A percentile compares a stretch with the other conserved stretches of the same genome.
These are phyloP conservation scores for Talaromyces verruculosus DNA, from an alignment of 2,329 filamentous ascomycete species.

Conservation along the genomic window DNA sequence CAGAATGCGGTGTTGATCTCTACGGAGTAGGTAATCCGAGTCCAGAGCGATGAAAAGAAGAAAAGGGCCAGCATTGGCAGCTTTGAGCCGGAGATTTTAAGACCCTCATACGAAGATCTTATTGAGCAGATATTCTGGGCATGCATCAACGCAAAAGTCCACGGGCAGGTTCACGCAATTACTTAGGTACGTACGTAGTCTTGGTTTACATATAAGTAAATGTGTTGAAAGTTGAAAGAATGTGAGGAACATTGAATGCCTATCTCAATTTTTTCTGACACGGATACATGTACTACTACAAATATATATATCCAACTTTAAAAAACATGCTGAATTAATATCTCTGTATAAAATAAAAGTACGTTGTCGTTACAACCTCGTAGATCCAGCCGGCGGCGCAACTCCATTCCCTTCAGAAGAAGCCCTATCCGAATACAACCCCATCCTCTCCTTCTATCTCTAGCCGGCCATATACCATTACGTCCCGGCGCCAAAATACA, in stretches of 20 bases:
- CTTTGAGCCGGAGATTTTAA: background rate
- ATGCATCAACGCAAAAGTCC: background rate
- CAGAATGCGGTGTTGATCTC: background rate
- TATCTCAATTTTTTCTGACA: background rate
- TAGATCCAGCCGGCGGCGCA: background rate
- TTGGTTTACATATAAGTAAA: background rate
- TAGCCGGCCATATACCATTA: conserved; percentile 45
- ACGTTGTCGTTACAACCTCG: background rate
- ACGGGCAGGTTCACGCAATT: background rate
- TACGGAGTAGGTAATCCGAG: background rate
- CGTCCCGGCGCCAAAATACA: conserved; percentile 48
- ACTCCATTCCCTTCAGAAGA: background rate
- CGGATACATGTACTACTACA: background rate
- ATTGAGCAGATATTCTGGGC: background rate
- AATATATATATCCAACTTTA: background rate
- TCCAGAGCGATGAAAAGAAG: background rate
- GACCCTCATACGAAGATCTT: background rate
- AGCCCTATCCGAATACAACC: background rate
- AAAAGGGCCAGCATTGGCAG: background rate
- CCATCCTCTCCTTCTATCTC: conserved; percentile 10
- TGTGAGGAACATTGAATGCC: background rate
- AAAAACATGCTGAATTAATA: background rate
- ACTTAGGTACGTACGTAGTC: too few species aligned
- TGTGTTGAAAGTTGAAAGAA: background rate
- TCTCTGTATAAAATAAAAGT: background rate